Base-by-base conservation (phyloP, 2,329 filamentous ascomycete genomes). In the Mycosphaerella sp. region DNA sequence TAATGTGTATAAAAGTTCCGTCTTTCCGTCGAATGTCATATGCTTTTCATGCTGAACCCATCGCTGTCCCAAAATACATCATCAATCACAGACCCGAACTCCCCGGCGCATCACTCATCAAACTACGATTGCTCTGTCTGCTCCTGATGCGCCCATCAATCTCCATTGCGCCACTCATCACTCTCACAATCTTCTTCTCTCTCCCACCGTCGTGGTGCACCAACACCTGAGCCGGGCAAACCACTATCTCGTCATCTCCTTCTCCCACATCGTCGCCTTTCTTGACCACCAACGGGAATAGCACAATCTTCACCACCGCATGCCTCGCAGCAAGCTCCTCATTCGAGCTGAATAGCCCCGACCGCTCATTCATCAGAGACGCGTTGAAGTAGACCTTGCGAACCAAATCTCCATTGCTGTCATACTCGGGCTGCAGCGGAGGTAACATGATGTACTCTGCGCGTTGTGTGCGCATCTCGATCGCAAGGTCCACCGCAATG, bases 361-460 rank as follows among this genome's bases (percentile, higher is more conserved):
- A 88, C 52, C 88, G 85, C 73, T 96, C 91, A 64, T 93, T 94
- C 91, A 98, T 97, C 64, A 95, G 80, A 28, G 86, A 81, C 1
- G 91, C 86, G 65, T 95, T 95, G 80, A 98, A 98, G 53, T 82
- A 79, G 8, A 97, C 88, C 50, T 90, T 91, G 49, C 87, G 86
- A 13, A 85, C 79, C 7, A 98, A 80, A 64, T 97, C 91, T 61
- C 93, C 93, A 57, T 93, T 89, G 62, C 84, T 85, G 70, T 97
- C 90, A 70, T 95, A 97, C 69, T 96, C 89, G 17, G 93, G 93
- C 69, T 93, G 88, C 50, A 95, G 77, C 4, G 93, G 93, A 25
- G 93, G 91, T 14, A 97, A 82, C 91, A 98, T 98, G 75, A 95
- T 93, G 74, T 95, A 98, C 73, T 97, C 93, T 34, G 93, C 89